Conservation (phyloP, 2,329 filamentous ascomycete genomes). For the Alternaria sp. region DNA sequence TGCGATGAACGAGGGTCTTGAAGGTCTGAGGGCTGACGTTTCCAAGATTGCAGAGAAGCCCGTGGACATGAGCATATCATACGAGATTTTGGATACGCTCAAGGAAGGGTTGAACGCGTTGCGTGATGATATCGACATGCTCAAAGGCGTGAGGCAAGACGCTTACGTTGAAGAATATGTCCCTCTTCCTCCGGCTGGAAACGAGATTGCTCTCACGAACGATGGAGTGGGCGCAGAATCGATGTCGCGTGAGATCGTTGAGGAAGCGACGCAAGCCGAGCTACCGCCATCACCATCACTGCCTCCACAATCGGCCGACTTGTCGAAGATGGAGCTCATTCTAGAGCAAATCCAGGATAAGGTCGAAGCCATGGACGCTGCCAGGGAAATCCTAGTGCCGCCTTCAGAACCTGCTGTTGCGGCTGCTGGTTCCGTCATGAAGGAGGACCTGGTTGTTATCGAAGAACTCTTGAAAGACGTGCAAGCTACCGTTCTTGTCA, state of each 20-base stretch:
- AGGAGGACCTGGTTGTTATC: conserved; percentile 60
- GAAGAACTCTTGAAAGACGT: conserved; percentile 63
- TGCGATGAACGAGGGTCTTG: conserved; percentile 73
- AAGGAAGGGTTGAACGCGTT: conserved; percentile 81
- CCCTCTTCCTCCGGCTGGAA: conserved; percentile 54
- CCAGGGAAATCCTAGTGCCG: conserved; percentile 58
- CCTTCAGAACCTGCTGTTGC: conserved; percentile 36
- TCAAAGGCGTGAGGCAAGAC: conserved; percentile 64
- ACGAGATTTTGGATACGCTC: conserved; percentile 88
- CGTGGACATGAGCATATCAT: conserved; percentile 80
- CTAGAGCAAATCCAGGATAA: conserved; percentile 85
- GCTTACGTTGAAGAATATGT: conserved; percentile 52
- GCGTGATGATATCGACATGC: conserved; percentile 76
- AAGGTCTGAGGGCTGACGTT: conserved; percentile 77
- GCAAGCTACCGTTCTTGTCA: conserved; percentile 62
- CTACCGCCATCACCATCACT: conserved; percentile 53
- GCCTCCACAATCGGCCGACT: conserved; percentile 58
- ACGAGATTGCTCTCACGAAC: conserved; percentile 61
- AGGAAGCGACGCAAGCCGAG: conserved; percentile 52
- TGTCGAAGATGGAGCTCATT: conserved; percentile 84
- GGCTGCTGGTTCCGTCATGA: conserved; percentile 56
- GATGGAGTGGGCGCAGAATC: conserved; percentile 54
- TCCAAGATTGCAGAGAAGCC: conserved; percentile 79
- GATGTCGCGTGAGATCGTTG: conserved; percentile 51
- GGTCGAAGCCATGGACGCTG: conserved; percentile 76